phyloP scores from a whole-genome alignment of 139 green algal species.

The Closterium sp. region DNA sequence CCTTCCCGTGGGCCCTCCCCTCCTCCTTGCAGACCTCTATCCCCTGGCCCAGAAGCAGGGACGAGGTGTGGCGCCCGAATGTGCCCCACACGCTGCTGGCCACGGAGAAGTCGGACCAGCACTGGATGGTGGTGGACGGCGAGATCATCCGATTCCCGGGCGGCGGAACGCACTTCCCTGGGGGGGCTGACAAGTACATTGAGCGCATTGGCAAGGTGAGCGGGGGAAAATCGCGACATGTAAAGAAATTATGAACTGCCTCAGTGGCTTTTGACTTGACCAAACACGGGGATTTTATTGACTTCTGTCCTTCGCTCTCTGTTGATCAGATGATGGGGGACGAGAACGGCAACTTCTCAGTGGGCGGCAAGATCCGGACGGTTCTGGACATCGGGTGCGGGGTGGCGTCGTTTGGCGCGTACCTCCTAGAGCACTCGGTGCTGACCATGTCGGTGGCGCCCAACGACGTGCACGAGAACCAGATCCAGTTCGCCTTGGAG shows the following conservation, averaged over 20 bases:
- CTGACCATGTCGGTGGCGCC: conserved; percentile 33
- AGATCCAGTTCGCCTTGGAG: conserved; percentile 34
- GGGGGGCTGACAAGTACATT: conserved; percentile 31
- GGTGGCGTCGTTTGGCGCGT: conserved; percentile 35
- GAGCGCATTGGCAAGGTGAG: neutral
- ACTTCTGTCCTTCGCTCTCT: too few species aligned
- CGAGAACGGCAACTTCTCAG: neutral
- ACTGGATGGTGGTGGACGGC: conserved; percentile 40
- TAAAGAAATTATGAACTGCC: too few species aligned
- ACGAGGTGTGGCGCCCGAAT: conserved; percentile 25
- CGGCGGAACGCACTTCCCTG: conserved; percentile 29
- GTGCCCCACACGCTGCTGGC: conserved; percentile 27
- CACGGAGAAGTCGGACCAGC: conserved; percentile 20
- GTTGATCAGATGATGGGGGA: conserved; percentile 17
- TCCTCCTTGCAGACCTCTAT: conserved; percentile 9
- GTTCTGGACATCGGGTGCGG: conserved; percentile 42
- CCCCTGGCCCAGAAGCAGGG: conserved; percentile 14
- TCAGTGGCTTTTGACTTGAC: too few species aligned
- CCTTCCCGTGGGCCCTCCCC: neutral
- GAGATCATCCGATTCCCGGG: conserved; percentile 21
- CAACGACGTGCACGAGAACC: conserved; percentile 27
- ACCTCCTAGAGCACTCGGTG: conserved; percentile 6
- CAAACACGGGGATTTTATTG: too few species aligned
- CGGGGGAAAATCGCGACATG: neutral
- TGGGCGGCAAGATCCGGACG: conserved; percentile 29